Conservation (phyloP, 75 land plant genomes). For the Sequoia sempervirens region DNA sequence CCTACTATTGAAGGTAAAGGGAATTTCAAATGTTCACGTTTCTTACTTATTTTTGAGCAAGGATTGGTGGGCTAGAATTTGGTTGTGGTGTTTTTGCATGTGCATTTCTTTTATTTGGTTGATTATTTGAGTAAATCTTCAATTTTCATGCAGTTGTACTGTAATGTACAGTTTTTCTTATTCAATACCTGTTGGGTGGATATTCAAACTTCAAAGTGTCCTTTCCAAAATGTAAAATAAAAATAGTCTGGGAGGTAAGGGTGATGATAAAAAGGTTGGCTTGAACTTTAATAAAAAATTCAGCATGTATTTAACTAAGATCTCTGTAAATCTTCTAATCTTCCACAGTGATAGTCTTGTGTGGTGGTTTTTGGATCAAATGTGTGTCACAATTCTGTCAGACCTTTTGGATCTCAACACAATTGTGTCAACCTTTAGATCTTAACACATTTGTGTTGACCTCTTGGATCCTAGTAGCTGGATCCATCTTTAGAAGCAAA, state of each 20-base stretch:
- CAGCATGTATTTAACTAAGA: background rate
- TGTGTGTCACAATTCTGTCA: background rate
- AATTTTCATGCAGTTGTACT: background rate
- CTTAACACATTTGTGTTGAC: background rate
- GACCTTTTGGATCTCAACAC: no score
- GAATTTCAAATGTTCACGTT: background rate
- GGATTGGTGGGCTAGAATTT: background rate
- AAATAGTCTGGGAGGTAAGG: background rate
- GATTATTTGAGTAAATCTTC: background rate
- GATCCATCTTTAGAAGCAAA: background rate
- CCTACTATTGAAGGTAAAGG: constrained; percentile 1
- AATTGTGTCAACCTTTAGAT: background rate
- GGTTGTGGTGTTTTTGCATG: background rate
- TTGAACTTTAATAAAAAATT: background rate
- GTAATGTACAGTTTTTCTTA: background rate
- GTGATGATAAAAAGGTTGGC: background rate
- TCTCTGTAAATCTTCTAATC: background rate
- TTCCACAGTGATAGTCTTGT: background rate
- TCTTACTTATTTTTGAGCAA: constrained; percentile 1
- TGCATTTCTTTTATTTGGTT: background rate
- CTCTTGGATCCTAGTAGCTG: background rate
- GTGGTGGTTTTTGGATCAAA: background rate
- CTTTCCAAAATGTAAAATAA: background rate
- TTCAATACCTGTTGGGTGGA: background rate
- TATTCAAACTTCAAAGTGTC: background rate